These are phyloP conservation scores for Tolypocladium amazonense DNA, from an alignment of 2,329 filamentous ascomycete genomes.

Conservation along the genomic window DNA sequence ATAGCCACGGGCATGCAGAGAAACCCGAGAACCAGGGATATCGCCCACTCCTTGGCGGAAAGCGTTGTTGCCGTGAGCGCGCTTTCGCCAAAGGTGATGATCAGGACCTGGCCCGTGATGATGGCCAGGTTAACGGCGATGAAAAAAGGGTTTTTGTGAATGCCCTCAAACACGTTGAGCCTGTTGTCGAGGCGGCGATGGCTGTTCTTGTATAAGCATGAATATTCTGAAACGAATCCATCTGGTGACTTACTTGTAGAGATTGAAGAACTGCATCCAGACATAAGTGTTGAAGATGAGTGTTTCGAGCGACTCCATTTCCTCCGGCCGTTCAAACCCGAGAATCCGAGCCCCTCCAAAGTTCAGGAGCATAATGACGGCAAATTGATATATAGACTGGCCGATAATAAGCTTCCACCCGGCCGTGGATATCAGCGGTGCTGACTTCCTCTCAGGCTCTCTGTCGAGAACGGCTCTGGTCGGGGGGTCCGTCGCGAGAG, in stretches of 20 bases:
- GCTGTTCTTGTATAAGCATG: background rate
- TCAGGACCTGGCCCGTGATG: background rate
- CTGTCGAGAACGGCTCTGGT: conserved; percentile 46
- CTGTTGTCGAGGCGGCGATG: background rate
- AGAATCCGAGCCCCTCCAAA: conserved; percentile 48
- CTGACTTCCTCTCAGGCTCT: conserved; percentile 47
- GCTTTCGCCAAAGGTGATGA: background rate
- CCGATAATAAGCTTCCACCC: conserved; percentile 58
- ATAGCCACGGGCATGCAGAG: background rate
- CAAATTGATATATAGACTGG: conserved; percentile 49
- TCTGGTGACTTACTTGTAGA: background rate
- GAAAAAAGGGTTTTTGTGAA: background rate
- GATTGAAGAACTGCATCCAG: conserved; percentile 63
- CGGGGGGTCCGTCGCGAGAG: conserved; percentile 53
- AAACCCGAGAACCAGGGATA: background rate
- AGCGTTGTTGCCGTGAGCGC: background rate
- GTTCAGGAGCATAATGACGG: conserved; percentile 46
- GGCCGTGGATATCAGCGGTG: conserved; percentile 49
- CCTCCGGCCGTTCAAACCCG: conserved; percentile 26
- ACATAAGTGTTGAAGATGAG: conserved; percentile 62
- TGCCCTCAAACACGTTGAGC: background rate
- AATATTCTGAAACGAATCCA: background rate
- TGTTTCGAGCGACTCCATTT: conserved; percentile 36
- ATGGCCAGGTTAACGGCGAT: background rate
- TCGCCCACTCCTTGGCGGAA: background rate